phyloP scores from a whole-genome alignment of 2,329 filamentous ascomycete species.

The Colletotrichum falcatum region DNA sequence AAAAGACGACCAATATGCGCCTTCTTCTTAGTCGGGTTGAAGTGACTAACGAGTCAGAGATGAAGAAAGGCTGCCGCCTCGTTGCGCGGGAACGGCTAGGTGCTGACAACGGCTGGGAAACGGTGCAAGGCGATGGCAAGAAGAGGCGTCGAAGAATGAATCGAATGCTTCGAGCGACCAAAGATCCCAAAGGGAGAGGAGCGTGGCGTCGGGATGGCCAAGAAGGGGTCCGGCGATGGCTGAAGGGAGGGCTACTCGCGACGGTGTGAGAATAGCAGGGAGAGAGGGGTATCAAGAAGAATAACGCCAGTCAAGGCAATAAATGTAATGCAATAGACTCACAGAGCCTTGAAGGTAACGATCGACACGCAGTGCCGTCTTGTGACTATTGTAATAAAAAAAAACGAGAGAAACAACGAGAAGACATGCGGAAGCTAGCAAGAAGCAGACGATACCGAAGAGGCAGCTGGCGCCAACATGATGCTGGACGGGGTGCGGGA shows the following conservation, averaged over 20 bases:
- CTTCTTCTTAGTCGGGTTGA: slow-evolving; percentile 7
- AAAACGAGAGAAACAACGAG: neutral
- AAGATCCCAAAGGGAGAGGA: neutral
- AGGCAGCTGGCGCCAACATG: slow-evolving; percentile 35
- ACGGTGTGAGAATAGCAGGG: neutral
- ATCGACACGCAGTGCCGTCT: neutral
- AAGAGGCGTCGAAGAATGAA: slow-evolving; percentile 6
- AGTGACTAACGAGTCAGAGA: slow-evolving; percentile 20
- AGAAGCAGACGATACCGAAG: slow-evolving; percentile 3
- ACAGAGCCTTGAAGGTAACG: slow-evolving; percentile 17
- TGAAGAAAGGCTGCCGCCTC: slow-evolving; percentile 27
- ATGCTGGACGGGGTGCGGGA: slow-evolving; percentile 12
- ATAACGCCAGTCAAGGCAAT: neutral
- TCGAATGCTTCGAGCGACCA: neutral
- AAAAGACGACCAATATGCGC: slow-evolving; percentile 6
- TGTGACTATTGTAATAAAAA: neutral
- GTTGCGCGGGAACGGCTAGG: slow-evolving; percentile 4
- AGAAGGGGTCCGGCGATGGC: neutral
- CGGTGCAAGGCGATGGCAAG: neutral
- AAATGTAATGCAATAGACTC: slow-evolving; percentile 7
- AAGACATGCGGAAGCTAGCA: slow-evolving; percentile 3
- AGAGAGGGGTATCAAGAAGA: slow-evolving; percentile 15
- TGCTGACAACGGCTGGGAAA: slow-evolving; percentile 7
- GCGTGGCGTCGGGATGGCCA: neutral
- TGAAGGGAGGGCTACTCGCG: slow-evolving; percentile 15